phyloP scores from a whole-genome alignment of 495 filamentous ascomycete genomes.

The Neurospora tetraspora region DNA sequence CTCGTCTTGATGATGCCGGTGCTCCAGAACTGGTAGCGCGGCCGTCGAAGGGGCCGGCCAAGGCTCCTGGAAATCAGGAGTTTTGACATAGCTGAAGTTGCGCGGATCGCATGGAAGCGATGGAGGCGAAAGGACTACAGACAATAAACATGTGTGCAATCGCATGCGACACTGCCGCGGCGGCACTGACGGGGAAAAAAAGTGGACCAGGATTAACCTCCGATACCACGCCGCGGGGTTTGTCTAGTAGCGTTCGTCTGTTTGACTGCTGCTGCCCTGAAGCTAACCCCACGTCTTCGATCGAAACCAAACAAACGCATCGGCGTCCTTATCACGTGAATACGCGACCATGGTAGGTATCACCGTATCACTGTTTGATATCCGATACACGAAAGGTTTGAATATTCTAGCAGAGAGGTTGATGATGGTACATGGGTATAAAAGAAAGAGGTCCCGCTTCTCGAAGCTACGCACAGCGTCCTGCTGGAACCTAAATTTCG shows the following conservation, averaged over 20 bases:
- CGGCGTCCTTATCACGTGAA: background rate
- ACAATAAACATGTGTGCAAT: background rate
- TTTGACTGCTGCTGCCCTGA: background rate
- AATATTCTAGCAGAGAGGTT: background rate
- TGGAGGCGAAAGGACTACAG: background rate
- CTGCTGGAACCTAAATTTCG: background rate
- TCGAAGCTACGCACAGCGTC: background rate
- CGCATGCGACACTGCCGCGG: background rate
- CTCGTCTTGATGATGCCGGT: slow-evolving; percentile 6
- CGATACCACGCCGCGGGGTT: background rate
- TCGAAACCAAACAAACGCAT: background rate
- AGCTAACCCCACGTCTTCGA: background rate
- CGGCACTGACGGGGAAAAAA: background rate
- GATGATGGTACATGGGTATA: background rate
- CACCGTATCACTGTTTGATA: no score
- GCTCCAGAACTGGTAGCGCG: background rate
- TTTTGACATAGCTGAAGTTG: slow-evolving; percentile 21
- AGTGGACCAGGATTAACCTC: background rate
- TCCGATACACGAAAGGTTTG: background rate
- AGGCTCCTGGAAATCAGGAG: slow-evolving; percentile 25
- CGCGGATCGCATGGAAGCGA: background rate
- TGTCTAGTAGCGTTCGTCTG: background rate
- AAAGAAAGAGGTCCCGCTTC: background rate
- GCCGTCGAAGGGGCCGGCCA: slow-evolving; percentile 13
- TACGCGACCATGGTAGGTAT: background rate